Base-by-base conservation (phyloP, 2,329 filamentous ascomycete species). In the Paradendryphiella salina region DNA sequence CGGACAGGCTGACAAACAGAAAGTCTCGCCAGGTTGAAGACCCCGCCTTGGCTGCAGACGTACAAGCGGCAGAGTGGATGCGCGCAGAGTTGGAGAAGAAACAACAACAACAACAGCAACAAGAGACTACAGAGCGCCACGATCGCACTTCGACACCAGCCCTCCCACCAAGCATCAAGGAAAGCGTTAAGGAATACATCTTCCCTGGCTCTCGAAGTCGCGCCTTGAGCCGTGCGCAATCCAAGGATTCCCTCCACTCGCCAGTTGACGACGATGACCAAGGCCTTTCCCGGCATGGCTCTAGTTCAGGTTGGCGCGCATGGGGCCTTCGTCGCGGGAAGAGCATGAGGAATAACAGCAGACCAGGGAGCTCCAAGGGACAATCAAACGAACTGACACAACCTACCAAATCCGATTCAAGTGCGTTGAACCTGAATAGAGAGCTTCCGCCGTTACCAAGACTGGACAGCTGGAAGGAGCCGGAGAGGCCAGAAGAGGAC, bases 401-500 rank as follows among this genome's bases (percentile, higher is more conserved):
- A 20, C 42, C 60, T 10, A 67, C 60, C 46, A 72, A 70, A 44
- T 40, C 59, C 2, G 67, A 71, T 21, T 39, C 49, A 7, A 36
- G 41, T 10, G 31, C 36, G 2, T 49, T 78, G 50, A 74, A 80
- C 45, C 65, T 79, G 26, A 79, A 79, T 58, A 65, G 77, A 47
- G 76, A 79, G 50, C 61, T 79, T 18, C 77, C 77, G 28, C 77
- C 77, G 3, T 55, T 80, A 9, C 77, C 77, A 5, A 73, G 76
- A 39, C 64, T 80, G 5, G 76, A 79, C 48, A 71, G 63, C 3
- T 73, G 70, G 70, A 69, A 67, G 40, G 61, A 69, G 11, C 48
- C 50, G 6, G 56, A 64, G 33, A 41, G 56, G 20, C 47, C 50
- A 29, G 42, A 43, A 33, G 49, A 54, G 28, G 61, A 64, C 20